These are phyloP conservation scores for Thermochaetoides thermophila DNA, from an alignment of 495 filamentous ascomycete species.

Conservation along the genomic window DNA sequence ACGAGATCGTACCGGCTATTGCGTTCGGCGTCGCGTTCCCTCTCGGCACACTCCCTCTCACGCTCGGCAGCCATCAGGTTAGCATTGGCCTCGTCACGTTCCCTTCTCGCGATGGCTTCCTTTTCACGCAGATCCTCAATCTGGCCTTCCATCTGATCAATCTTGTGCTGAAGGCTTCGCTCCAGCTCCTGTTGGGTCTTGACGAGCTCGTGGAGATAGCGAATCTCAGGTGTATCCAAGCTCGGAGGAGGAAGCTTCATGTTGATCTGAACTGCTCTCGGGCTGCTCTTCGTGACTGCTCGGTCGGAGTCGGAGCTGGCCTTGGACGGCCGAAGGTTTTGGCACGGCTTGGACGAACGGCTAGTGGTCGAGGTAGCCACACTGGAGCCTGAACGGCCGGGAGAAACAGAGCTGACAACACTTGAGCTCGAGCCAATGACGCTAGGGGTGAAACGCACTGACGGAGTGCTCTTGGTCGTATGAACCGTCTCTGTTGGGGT, in stretches of 20 bases:
- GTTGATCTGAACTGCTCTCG: slow-evolving; percentile 21
- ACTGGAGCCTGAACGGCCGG: too few species aligned
- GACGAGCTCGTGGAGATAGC: slow-evolving; percentile 9
- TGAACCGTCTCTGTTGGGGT: slow-evolving; percentile 21
- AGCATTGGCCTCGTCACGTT: slow-evolving; percentile 19
- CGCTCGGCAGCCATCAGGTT: slow-evolving; percentile 2
- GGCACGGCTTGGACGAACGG: too few species aligned
- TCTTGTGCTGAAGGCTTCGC: slow-evolving; percentile 20
- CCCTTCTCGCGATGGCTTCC: slow-evolving; percentile 16
- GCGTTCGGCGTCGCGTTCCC: slow-evolving; percentile 17
- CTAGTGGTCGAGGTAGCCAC: too few species aligned
- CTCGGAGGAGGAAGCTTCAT: slow-evolving; percentile 9
- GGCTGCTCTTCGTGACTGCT: slow-evolving; percentile 12
- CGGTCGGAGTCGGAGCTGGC: slow-evolving; percentile 13
- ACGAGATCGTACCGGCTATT: slow-evolving; percentile 9
- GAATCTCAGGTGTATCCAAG: slow-evolving; percentile 2
- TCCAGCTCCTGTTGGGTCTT: slow-evolving; percentile 14
- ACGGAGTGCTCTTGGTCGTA: slow-evolving; percentile 16
- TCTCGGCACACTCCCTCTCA: slow-evolving; percentile 14
- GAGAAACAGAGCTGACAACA: slow-evolving; percentile 13
- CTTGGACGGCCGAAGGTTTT: slow-evolving; percentile 12
- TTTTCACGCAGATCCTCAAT: slow-evolving; percentile 20
- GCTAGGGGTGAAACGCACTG: slow-evolving; percentile 22
- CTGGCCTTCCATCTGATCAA: slow-evolving; percentile 30
- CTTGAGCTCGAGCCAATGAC: slow-evolving; percentile 16